Evolutionary conservation across 129 eudicot genomes (phyloP).

Genomic region (Tanacetum coccineum): DNA sequence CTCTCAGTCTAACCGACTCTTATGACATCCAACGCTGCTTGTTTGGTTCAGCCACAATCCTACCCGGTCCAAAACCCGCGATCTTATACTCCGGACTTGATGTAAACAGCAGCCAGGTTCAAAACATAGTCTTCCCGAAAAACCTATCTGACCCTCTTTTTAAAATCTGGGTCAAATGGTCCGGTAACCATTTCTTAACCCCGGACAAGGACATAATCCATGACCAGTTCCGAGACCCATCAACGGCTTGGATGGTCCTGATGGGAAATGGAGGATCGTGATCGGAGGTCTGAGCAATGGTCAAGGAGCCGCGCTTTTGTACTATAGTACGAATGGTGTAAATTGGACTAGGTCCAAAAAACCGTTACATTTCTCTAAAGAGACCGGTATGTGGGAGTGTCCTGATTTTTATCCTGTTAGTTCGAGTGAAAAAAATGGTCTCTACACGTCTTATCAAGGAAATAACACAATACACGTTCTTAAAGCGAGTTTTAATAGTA

Average conservation of each 20-base stretch:
- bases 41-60: conserved; percentile 63
- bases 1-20: conserved; percentile 41
- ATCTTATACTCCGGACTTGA: conserved; percentile 59
- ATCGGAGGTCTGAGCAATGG: conserved; percentile 40
- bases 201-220: conserved; percentile 26
- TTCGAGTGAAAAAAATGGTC: conserved; percentile 26
- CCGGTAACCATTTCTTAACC: conserved; percentile 46
- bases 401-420: conserved; percentile 63
- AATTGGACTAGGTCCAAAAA: conserved; percentile 40
- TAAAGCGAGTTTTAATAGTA: conserved; percentile 35
- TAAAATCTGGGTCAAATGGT: conserved; percentile 51
- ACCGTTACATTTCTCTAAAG: conserved; percentile 32
- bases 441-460: conserved; percentile 42
- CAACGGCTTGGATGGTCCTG: conserved; percentile 56
- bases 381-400: conserved; percentile 69
- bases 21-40: conserved; percentile 54
- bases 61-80: conserved; percentile 39
- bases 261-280: conserved; percentile 47
- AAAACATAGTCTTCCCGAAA: conserved; percentile 60
- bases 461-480: conserved; percentile 42
- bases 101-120: conserved; percentile 38
- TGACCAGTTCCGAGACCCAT: conserved; percentile 49
- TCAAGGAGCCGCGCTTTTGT: conserved; percentile 44
- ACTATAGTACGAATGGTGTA: conserved; percentile 42
- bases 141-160: conserved; percentile 52